Evolutionary conservation across 2,329 filamentous ascomycete genomes (phyloP).

Genomic region (Rhytidhysteron rufulum): DNA sequence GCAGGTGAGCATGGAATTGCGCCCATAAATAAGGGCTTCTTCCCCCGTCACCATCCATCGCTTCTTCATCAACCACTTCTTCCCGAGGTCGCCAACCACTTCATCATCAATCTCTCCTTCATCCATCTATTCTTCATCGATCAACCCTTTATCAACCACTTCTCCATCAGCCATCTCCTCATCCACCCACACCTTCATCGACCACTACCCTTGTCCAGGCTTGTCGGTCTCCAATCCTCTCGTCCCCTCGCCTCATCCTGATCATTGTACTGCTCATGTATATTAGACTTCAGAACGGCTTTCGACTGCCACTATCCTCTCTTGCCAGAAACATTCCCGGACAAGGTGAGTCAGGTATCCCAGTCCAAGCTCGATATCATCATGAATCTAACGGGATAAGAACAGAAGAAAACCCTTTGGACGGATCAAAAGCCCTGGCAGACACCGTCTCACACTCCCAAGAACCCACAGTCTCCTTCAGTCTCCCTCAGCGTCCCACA

Average conservation of each 20-base stretch:
- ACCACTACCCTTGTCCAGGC: neutral
- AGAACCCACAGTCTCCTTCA: conserved; percentile 3
- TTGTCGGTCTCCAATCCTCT: conserved; percentile 4
- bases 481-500: conserved; percentile 5
- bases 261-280: conserved; percentile 1
- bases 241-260: conserved; percentile 1
- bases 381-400: conserved; percentile 3
- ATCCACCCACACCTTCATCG: conserved; percentile 1
- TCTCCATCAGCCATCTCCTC: too few relatives aligned
- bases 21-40: neutral
- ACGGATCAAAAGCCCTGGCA: too few relatives aligned
- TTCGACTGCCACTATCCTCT: conserved; percentile 3
- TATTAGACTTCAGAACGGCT: conserved; percentile 5
- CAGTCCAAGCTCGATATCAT: conserved; percentile 6
- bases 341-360: conserved; percentile 2
- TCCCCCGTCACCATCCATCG: neutral
- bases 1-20: neutral
- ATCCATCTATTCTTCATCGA: conserved; percentile 6
- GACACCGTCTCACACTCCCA: neutral
- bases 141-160: too few relatives aligned
- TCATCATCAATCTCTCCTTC: conserved; percentile 4
- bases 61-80: conserved; percentile 1
- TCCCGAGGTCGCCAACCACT: too few relatives aligned
- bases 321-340: conserved; percentile 2
- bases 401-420: conserved; percentile 2